These are phyloP conservation scores for Glutinoglossum americanum DNA, from an alignment of 495 filamentous ascomycete genomes.

Conservation along the genomic window DNA sequence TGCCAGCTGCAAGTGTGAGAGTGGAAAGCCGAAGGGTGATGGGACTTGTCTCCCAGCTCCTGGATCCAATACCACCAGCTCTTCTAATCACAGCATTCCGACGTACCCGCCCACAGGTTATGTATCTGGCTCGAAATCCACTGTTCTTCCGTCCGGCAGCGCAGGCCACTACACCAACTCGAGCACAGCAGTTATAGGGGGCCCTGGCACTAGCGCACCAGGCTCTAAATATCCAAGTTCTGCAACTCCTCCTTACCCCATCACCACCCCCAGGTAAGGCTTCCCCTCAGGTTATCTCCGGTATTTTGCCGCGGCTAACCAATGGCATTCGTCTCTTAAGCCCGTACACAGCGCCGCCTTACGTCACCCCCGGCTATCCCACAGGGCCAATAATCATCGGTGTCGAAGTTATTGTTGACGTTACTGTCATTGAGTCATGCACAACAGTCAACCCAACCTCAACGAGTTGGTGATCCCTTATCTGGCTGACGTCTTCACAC, in stretches of 20 bases:
- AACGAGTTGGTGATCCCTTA: neutral
- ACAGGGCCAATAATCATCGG: constrained; percentile 10
- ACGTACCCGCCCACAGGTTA: too few species aligned
- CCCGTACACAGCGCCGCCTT: constrained; percentile 3
- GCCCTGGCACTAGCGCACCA: too few species aligned
- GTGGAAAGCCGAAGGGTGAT: constrained; percentile 8
- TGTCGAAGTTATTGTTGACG: constrained; percentile 9
- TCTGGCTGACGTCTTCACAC: neutral
- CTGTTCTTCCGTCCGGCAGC: too few species aligned
- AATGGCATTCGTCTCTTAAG: neutral
- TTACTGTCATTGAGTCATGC: constrained; percentile 2
- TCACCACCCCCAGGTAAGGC: neutral
- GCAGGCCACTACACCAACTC: too few species aligned
- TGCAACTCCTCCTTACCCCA: too few species aligned
- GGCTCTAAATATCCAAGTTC: neutral
- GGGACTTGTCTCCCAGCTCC: constrained; percentile 7
- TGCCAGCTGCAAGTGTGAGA: constrained; percentile 18
- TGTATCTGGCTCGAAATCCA: too few species aligned
- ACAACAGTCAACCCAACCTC: neutral
- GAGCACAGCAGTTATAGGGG: too few species aligned
- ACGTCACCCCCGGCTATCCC: constrained; percentile 9
- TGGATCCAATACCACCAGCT: neutral
- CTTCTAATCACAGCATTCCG: too few species aligned
- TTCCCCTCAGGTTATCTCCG: too few species aligned
- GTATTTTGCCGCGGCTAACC: neutral